Evolutionary conservation across 768 basidiomycete genomes (phyloP), one percentile per base, ranked within the genome.

Genomic region (Clavaria fumosa): DNA sequence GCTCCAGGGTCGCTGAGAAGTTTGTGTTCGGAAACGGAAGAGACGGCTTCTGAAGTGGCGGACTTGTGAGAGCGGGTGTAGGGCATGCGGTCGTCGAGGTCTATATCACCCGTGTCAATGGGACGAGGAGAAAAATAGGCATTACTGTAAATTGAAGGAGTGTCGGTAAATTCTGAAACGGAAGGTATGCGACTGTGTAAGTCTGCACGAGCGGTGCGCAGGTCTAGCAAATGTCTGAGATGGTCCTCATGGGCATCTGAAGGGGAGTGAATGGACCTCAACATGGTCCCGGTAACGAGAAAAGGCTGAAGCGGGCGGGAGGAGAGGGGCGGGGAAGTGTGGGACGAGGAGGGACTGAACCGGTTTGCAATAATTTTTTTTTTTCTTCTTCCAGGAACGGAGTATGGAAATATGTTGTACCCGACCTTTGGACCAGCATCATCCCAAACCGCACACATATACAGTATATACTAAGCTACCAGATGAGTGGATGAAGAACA

Each of bases 61-160:
- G 4, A 5, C 15, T 34, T 12, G 14, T 11, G 34, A 21, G 37
- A 18, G 10, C 17, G 15, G 9, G 15, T 11, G 32, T n/a, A n/a
- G n/a, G n/a, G n/a, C n/a, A n/a, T n/a, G n/a, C n/a, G n/a, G n/a
- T n/a, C 9, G 7, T 38, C 31, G 20, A 38, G 21, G 34, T 40
- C 34, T 32, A 47, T 39, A 28, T 57, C 52, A 30, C 53, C 50
- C 31, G 47, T 50, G 45, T 63, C 58, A 23, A 44, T 42, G 22
- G 61, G 55, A 38, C 55, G 59, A 19, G 75, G 72, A 23, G 75
- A 74, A 51, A 70, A 70, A 51, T 69, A 64, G 39, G 69, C 48
- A 44, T 62, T 69, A 51, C 69, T 76, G 53, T 82, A 80, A 45
- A 78, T 59, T 34, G 78, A 81, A 46, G 76, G 76, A 38, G 78